Evolutionary conservation across 78 protist genomes (phyloP).

Genomic region (Dictyostelium brefeldianum): DNA sequence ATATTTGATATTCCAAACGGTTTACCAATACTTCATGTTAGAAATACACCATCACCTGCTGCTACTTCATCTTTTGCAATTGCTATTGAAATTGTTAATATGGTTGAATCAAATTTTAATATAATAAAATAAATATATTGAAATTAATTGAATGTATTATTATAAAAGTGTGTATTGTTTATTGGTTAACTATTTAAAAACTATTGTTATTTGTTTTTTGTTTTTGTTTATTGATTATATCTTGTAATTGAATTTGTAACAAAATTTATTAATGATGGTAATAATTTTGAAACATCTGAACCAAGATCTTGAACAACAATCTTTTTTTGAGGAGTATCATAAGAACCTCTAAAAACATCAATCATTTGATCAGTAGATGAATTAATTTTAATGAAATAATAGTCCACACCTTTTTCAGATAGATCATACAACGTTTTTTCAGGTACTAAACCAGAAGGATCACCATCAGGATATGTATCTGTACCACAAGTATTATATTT

Average conservation of each 20-base stretch:
- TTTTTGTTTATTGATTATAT: too few species aligned
- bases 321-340: neutral
- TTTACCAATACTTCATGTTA: conserved; percentile 52
- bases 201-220: too few species aligned
- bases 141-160: too few species aligned
- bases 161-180: too few species aligned
- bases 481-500: neutral
- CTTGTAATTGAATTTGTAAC: neutral
- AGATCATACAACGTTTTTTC: neutral
- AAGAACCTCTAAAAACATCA: neutral
- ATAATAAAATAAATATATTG: too few species aligned
- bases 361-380: neutral
- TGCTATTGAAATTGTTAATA: conserved; percentile 59
- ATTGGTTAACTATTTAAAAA: too few species aligned
- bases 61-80: conserved; percentile 88
- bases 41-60: conserved; percentile 89
- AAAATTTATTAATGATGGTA: neutral
- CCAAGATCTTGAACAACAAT: conserved; percentile 8
- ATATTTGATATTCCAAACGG: conserved; percentile 48
- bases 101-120: conserved; percentile 7
- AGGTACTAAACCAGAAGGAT: neutral
- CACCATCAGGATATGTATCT: neutral
- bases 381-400: conserved; percentile 8
- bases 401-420: neutral
- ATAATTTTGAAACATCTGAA: neutral